A percentile compares a stretch with the other conserved stretches of the same genome.
phyloP scores from a whole-genome alignment of 768 basidiomycete species.

The Mrakia blollopis region DNA sequence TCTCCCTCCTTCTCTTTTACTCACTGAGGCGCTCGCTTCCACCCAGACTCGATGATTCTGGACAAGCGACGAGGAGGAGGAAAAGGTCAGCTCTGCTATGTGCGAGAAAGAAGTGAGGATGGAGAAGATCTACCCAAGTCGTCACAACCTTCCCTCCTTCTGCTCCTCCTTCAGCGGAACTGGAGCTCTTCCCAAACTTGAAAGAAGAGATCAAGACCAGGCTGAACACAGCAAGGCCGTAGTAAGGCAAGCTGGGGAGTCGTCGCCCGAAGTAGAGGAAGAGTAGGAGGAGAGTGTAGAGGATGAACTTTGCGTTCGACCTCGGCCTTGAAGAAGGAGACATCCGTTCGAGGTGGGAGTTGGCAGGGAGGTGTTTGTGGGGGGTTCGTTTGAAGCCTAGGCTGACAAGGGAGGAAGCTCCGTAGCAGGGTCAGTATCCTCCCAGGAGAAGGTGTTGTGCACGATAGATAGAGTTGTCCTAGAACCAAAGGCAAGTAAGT shows the following conservation, averaged over 20 bases:
- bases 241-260: not conserved
- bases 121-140: not conserved
- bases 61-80: not conserved
- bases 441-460: too few relatives aligned
- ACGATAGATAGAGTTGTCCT: too few relatives aligned
- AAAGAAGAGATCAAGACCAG: not conserved
- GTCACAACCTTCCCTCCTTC: not conserved
- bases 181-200: not conserved
- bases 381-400: too few relatives aligned
- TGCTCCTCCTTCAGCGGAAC: too few relatives aligned
- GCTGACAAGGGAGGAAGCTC: too few relatives aligned
- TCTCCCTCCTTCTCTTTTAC: not conserved
- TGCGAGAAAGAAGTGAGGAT: not conserved
- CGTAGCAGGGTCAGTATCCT: too few relatives aligned
- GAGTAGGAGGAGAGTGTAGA: not conserved
- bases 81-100: not conserved
- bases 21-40: not conserved
- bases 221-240: not conserved
- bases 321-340: not conserved
- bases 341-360: not conserved
- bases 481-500: too few relatives aligned
- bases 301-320: not conserved
- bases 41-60: not conserved
- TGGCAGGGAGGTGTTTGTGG: not conserved
- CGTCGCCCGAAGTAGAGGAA: not conserved